These are phyloP conservation scores for Mycena kentingensis DNA, from an alignment of 768 basidiomycete genomes.

Conservation along the genomic window DNA sequence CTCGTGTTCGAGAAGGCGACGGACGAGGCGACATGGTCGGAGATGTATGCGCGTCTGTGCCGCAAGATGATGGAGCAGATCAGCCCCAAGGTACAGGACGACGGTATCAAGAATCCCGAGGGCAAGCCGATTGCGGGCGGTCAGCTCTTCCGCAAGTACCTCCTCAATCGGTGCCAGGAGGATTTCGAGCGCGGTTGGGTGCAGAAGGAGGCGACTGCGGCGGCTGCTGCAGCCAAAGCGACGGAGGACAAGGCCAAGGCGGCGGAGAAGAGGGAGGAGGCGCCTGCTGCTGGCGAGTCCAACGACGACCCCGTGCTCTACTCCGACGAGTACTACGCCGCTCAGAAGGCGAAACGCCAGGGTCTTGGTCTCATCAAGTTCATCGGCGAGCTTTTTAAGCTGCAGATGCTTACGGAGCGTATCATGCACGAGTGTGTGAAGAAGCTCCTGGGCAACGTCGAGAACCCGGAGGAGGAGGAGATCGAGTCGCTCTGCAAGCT, in stretches of 20 bases:
- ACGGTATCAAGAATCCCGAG: constrained; percentile 76
- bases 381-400: constrained; percentile 97
- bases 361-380: constrained; percentile 97
- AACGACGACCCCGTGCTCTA: constrained; percentile 76
- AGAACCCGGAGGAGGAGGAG: constrained; percentile 96
- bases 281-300: constrained; percentile 35
- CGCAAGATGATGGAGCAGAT: constrained; percentile 96
- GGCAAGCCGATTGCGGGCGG: constrained; percentile 93
- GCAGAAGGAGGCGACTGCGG: constrained; percentile 82
- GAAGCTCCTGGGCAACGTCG: constrained; percentile 90
- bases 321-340: constrained; percentile 94
- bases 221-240: constrained; percentile 83
- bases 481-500: constrained; percentile 96
- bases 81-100: constrained; percentile 84
- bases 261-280: constrained; percentile 58
- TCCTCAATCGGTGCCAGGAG: constrained; percentile 94
- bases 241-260: constrained; percentile 81
- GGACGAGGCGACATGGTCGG: constrained; percentile 92
- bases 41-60: constrained; percentile 96
- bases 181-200: constrained; percentile 98
- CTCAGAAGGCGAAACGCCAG: constrained; percentile 95
- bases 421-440: constrained; percentile 99
- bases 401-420: constrained; percentile 97
- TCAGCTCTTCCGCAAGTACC: constrained; percentile 93
- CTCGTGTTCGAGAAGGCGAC: constrained; percentile 98